Conservation (phyloP, 2,329 filamentous ascomycete species). For the Aschersonia sp. region DNA sequence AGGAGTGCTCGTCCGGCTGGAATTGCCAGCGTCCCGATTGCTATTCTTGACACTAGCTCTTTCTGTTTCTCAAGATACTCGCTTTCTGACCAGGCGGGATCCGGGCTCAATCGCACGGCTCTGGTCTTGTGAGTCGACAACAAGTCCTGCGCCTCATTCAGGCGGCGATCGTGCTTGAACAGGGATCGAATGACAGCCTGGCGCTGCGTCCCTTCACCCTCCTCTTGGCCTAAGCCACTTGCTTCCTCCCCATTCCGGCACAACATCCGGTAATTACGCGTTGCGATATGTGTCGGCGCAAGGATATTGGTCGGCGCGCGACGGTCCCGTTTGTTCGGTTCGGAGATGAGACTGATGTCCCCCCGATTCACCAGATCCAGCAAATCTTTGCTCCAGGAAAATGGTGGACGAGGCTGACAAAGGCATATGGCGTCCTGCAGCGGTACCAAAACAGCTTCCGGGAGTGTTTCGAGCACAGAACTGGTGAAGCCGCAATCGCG, state of each 20-base stretch:
- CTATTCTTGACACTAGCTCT: conserved; percentile 72
- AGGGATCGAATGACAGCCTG: conserved; percentile 72
- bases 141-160: conserved; percentile 71
- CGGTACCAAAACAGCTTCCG: conserved; percentile 68
- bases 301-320: conserved; percentile 23
- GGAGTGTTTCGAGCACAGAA: conserved; percentile 64
- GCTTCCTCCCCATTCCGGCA: conserved; percentile 52
- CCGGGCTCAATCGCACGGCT: conserved; percentile 59
- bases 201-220: conserved; percentile 70
- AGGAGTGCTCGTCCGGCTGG: conserved; percentile 77
- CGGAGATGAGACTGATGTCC: conserved; percentile 58
- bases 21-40: conserved; percentile 75
- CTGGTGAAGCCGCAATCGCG: conserved; percentile 52
- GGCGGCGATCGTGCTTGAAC: conserved; percentile 80
- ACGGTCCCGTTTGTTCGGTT: conserved; percentile 19
- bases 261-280: conserved; percentile 65
- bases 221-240: conserved; percentile 50
- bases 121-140: conserved; percentile 76
- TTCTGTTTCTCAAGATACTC: conserved; percentile 88
- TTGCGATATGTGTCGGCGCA: conserved; percentile 48
- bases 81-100: conserved; percentile 69
- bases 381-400: conserved; percentile 57
- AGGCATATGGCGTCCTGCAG: conserved; percentile 73
- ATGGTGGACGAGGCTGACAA: conserved; percentile 70
- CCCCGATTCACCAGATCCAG: conserved; percentile 66